Evolutionary conservation across 352 stramenopile genomes (phyloP), one percentile per base, ranked within the genome.

Genomic region (Phytophthora multivora): DNA sequence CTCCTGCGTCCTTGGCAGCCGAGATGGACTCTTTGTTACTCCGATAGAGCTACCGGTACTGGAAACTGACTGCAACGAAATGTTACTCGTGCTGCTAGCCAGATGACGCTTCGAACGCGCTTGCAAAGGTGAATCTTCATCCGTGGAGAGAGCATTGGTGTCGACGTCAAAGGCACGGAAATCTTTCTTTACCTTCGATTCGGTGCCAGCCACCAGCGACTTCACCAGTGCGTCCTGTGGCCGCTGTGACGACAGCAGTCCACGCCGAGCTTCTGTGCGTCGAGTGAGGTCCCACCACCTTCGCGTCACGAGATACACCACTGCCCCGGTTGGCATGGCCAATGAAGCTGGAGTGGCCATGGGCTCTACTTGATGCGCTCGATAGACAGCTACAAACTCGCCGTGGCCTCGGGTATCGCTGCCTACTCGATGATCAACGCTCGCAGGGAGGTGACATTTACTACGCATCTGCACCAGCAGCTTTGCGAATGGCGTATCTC

Each of bases 231-330:
- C 71, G 49, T 84, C 74, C 33, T 86, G 72, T 11, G 73, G 77
- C 18, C 75, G 70, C 52, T 83, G 57, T 12, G 75, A 87, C 10
- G 72, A 73, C 54, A 88, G 39, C 25, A 86, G 43, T 1, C 79
- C 79, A 7, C 76, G 63, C 1, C 79, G 54, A 35, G 79, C 79
- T 48, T 85, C 79, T 48, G 81, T 83, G 39, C 79, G 75, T 0
- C 75, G 75, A 41, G 67, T 79, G 47, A 83, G 67, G 54, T 86
- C 73, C 75, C 78, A 88, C 78, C 78, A 85, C 53, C 69, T 73
- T 15, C 70, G 70, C 4, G 65, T 52, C 46, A 88, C 78, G 19
- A 88, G 59, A 49, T 75, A 83, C 28, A 88, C 68, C 16, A 88
- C 35, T 9, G 70, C 73, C 10, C 75, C 73, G 1, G 59, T 70